These are phyloP conservation scores for Vigna mungo DNA, from an alignment of 306 rosid genomes.

Conservation along the genomic window DNA sequence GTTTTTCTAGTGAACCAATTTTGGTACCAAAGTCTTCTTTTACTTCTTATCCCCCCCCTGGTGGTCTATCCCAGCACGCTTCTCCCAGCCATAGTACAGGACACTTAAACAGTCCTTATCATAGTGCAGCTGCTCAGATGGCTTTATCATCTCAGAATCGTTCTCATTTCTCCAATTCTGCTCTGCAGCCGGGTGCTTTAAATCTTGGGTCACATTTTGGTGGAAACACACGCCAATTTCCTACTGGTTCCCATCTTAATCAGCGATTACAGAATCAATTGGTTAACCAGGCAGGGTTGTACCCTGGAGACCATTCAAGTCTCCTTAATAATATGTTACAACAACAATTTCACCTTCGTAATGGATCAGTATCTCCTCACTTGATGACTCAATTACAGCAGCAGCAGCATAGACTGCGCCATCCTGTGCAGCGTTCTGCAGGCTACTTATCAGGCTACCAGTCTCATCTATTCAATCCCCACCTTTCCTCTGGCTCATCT, in stretches of 20 bases:
- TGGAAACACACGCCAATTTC: slow-evolving; percentile 51
- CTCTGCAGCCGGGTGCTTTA: slow-evolving; percentile 46
- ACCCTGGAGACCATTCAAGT: slow-evolving; percentile 66
- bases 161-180: slow-evolving; percentile 55
- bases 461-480: slow-evolving; percentile 56
- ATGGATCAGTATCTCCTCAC: slow-evolving; percentile 54
- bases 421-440: slow-evolving; percentile 50
- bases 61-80: slow-evolving; percentile 54
- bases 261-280: slow-evolving; percentile 55
- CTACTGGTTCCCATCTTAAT: slow-evolving; percentile 55
- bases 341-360: slow-evolving; percentile 75
- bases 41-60: slow-evolving; percentile 69
- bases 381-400: slow-evolving; percentile 59
- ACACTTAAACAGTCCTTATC: slow-evolving; percentile 52
- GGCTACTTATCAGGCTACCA: slow-evolving; percentile 56
- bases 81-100: slow-evolving; percentile 54
- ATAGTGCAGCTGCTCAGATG: slow-evolving; percentile 53
- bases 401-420: slow-evolving; percentile 61
- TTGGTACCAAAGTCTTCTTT: slow-evolving; percentile 56
- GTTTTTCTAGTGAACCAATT: slow-evolving; percentile 62
- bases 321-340: slow-evolving; percentile 77
- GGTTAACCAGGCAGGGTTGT: slow-evolving; percentile 54
- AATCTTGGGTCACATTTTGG: slow-evolving; percentile 53
- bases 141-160: slow-evolving; percentile 52
- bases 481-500: slow-evolving; percentile 48